These are phyloP conservation scores for Citrullus amarus DNA, from an alignment of 306 rosid species.

Conservation along the genomic window DNA sequence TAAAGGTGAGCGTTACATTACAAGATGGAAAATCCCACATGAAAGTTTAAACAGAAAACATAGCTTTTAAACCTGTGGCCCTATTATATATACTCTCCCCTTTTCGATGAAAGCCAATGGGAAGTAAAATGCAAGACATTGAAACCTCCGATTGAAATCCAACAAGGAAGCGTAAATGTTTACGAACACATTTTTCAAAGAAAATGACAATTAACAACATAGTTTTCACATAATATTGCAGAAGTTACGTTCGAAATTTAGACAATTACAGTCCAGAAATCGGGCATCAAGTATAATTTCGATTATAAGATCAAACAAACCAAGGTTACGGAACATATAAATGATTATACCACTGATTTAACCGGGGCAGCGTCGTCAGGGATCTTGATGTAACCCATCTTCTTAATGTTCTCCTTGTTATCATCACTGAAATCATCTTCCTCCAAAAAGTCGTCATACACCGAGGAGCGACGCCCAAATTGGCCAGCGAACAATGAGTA, in stretches of 20 bases:
- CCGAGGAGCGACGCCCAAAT: constrained; percentile 15
- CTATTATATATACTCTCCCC: neutral
- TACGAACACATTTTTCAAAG: neutral
- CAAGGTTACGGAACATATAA: neutral
- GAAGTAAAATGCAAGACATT: neutral
- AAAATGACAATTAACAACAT: neutral
- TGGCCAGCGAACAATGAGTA: constrained; percentile 54
- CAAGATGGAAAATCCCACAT: neutral
- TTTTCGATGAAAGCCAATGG: neutral
- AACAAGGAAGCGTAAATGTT: neutral
- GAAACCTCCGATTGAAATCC: neutral
- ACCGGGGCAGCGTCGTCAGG: constrained; percentile 23
- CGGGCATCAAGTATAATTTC: neutral
- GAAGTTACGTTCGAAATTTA: neutral
- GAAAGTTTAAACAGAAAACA: neutral
- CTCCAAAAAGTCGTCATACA: constrained; percentile 11
- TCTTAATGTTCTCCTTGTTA: constrained; percentile 35
- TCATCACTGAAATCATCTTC: constrained; percentile 22
- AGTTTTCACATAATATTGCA: neutral
- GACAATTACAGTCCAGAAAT: constrained; percentile 1
- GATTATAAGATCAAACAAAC: neutral
- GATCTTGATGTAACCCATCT: constrained; percentile 58
- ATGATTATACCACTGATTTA: constrained; percentile 19
- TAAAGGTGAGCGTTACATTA: neutral
- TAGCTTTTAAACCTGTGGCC: neutral